Percentiles rank a stretch among this genome's conserved stretches.
phyloP scores from a whole-genome alignment of 2,329 filamentous ascomycete genomes.

The Monilinia laxa region DNA sequence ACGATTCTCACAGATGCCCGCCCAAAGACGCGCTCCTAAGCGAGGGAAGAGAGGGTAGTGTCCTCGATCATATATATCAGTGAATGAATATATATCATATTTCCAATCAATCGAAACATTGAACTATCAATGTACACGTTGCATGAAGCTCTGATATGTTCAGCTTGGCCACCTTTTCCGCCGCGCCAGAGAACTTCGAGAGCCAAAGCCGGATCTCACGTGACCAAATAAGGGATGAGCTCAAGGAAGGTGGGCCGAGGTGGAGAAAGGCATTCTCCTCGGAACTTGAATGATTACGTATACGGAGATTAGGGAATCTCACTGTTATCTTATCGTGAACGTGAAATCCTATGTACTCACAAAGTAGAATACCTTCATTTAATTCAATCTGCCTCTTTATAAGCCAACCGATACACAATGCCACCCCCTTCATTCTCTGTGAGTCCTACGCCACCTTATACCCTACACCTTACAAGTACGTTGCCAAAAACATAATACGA shows the following conservation, averaged over 20 bases:
- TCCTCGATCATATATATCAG: too few relatives aligned
- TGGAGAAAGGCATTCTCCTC: constrained; percentile 3
- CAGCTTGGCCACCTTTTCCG: too few relatives aligned
- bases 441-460: constrained; percentile 31
- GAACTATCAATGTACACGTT: too few relatives aligned
- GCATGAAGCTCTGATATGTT: too few relatives aligned
- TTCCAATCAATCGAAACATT: too few relatives aligned
- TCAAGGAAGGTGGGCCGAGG: neutral
- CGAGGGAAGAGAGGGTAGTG: too few relatives aligned
- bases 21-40: too few relatives aligned
- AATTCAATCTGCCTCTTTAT: neutral
- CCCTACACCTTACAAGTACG: neutral
- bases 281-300: neutral
- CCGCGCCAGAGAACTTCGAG: too few relatives aligned
- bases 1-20: too few relatives aligned
- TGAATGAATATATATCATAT: neutral
- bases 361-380: neutral
- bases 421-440: constrained; percentile 47
- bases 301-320: neutral
- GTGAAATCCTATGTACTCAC: neutral
- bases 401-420: constrained; percentile 36
- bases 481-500: neutral
- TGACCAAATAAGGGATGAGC: too few relatives aligned
- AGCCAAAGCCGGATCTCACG: too few relatives aligned
- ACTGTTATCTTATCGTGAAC: constrained; percentile 2